Conservation (phyloP, 768 basidiomycete species). For the Boletus edulis region DNA sequence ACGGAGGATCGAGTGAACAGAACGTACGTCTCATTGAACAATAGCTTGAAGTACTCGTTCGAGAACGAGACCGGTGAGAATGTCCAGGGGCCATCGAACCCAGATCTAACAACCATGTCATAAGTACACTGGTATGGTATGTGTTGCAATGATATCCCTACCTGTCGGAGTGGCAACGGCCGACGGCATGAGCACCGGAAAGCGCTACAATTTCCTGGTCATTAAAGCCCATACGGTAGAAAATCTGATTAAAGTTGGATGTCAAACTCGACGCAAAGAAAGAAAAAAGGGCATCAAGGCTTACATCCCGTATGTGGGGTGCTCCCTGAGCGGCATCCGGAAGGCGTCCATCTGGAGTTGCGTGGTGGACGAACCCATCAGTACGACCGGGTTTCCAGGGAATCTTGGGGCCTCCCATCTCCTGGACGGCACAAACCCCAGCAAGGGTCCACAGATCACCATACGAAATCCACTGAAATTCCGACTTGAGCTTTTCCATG, state of each 20-base stretch:
- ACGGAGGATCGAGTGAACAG: not conserved
- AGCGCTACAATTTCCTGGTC: slow-evolving; percentile 98
- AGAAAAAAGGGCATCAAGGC: slow-evolving; percentile 14
- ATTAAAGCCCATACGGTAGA: slow-evolving; percentile 85
- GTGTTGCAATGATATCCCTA: slow-evolving; percentile 24
- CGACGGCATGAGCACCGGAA: slow-evolving; percentile 91
- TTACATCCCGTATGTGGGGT: slow-evolving; percentile 78
- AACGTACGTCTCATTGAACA: slow-evolving; percentile 79
- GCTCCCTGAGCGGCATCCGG: slow-evolving; percentile 84
- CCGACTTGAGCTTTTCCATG: slow-evolving; percentile 84
- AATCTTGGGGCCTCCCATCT: slow-evolving; percentile 90
- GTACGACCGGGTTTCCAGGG: slow-evolving; percentile 94
- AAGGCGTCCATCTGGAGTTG: slow-evolving; percentile 84
- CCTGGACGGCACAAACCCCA: slow-evolving; percentile 89
- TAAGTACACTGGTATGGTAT: not conserved
- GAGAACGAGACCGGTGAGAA: slow-evolving; percentile 88
- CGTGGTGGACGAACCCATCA: slow-evolving; percentile 74
- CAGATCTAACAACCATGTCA: slow-evolving; percentile 45
- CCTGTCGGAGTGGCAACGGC: slow-evolving; percentile 89
- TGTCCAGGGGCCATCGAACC: slow-evolving; percentile 92
- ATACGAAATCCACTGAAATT: slow-evolving; percentile 93
- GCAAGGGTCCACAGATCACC: slow-evolving; percentile 97
- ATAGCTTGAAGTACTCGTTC: slow-evolving; percentile 83
- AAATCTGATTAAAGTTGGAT: slow-evolving; percentile 40
- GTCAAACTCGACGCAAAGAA: not conserved